phyloP scores from a whole-genome alignment of 1,284 basidiomycete genomes.

The Pascua guehoae region DNA sequence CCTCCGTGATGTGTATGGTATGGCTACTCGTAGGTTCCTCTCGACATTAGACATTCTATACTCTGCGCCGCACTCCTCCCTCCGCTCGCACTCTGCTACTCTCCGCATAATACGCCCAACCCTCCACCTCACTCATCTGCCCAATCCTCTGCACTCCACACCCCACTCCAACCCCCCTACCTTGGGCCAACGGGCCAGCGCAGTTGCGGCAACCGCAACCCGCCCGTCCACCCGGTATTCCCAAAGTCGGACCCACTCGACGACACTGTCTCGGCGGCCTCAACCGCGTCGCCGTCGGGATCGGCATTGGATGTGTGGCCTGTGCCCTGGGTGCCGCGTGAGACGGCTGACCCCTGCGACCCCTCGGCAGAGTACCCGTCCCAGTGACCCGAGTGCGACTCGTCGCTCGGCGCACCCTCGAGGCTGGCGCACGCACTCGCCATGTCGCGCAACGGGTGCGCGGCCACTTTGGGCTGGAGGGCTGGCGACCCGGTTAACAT shows the following conservation, averaged over 20 bases:
- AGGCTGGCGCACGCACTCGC: background rate
- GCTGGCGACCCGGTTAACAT: no score
- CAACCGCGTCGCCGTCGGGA: background rate
- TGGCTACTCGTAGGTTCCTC: no score
- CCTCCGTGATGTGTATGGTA: no score
- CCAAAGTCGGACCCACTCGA: conserved; percentile 6
- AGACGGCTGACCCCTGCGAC: background rate
- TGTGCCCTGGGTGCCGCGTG: no score
- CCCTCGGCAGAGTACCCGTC: background rate
- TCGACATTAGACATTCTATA: no score
- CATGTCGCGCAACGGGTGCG: background rate
- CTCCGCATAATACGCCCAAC: no score
- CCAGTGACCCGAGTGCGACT: background rate
- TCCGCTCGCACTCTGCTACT: no score
- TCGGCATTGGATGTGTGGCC: background rate
- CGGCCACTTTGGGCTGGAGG: background rate
- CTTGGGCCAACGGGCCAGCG: background rate
- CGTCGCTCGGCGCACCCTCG: background rate
- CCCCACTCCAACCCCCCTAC: no score
- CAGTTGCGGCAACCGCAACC: conserved; percentile 3
- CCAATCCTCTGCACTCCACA: no score
- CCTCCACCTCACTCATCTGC: no score
- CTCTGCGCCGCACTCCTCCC: no score
- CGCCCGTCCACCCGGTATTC: conserved; percentile 5
- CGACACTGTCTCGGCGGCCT: background rate